Percentiles rank a stretch among this genome's conserved stretches.
Evolutionary conservation across 345 rosid genomes (phyloP).

Genomic region (Aquilaria sinensis): DNA sequence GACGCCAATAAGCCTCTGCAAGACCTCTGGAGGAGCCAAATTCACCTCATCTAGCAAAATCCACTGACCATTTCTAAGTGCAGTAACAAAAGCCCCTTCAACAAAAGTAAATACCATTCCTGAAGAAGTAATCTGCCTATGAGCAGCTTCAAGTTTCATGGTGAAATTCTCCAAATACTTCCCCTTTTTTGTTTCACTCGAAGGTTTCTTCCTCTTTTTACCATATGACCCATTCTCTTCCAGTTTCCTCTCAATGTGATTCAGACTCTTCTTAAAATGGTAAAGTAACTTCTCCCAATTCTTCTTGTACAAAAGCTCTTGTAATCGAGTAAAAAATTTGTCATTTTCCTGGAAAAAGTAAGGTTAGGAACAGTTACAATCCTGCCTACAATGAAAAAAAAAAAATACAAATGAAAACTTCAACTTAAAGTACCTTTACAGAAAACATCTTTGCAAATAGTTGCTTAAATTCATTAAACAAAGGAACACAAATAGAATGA

Average conservation of each 20-base stretch:
- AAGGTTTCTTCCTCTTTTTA: slow-evolving; percentile 65
- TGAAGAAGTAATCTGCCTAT: slow-evolving; percentile 54
- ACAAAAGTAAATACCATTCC: slow-evolving; percentile 92
- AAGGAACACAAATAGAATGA: slow-evolving; percentile 51
- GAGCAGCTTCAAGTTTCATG: slow-evolving; percentile 43
- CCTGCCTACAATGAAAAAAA: slow-evolving; percentile 1
- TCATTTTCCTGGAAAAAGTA: slow-evolving; percentile 42
- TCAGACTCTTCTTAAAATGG: slow-evolving; percentile 40
- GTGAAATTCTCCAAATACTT: slow-evolving; percentile 50
- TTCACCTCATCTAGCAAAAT: slow-evolving; percentile 96
- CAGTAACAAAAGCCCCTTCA: slow-evolving; percentile 93
- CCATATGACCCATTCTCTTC: slow-evolving; percentile 29
- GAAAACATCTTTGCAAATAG: slow-evolving; percentile 49
- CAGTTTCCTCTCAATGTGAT: slow-evolving; percentile 21
- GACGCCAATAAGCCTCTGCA: slow-evolving; percentile 85
- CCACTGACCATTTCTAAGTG: slow-evolving; percentile 89
- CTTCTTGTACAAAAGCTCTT: slow-evolving; percentile 32
- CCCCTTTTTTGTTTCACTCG: slow-evolving; percentile 31
- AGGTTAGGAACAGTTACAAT: slow-evolving; percentile 12
- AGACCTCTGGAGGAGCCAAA: slow-evolving; percentile 89
- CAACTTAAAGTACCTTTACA: slow-evolving; percentile 35
- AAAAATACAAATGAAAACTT: neutral
- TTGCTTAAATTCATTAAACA: slow-evolving; percentile 62
- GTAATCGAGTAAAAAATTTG: slow-evolving; percentile 32
- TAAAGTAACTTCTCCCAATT: slow-evolving; percentile 54